Conservation (phyloP, 306 rosid species). For the Hippophae tibetana region DNA sequence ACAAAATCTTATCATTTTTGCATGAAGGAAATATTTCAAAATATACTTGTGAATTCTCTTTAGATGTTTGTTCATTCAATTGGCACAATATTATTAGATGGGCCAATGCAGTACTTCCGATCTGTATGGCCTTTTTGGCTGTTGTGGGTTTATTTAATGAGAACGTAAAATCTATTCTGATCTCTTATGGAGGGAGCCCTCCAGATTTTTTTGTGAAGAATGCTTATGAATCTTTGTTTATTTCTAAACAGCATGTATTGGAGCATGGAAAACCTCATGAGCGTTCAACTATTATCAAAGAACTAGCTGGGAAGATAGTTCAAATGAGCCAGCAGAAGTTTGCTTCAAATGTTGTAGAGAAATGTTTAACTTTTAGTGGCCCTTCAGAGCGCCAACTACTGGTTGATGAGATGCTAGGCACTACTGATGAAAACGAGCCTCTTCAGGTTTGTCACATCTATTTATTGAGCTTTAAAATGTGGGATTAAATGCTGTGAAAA, state of each 20-base stretch:
- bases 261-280: constrained; percentile 92
- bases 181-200: not conserved
- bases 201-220: not conserved
- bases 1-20: no score
- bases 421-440: constrained; percentile 94
- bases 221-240: not conserved
- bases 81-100: not conserved
- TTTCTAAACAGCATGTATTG: constrained; percentile 54
- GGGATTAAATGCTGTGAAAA: not conserved
- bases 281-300: constrained; percentile 78
- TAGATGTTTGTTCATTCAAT: constrained; percentile 6
- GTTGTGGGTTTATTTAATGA: not conserved
- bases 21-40: no score
- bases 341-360: constrained; percentile 92
- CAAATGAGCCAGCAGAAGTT: constrained; percentile 98
- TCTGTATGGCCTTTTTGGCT: not conserved
- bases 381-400: constrained; percentile 74
- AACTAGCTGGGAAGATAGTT: constrained; percentile 79
- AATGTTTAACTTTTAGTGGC: constrained; percentile 81
- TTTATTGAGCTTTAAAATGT: not conserved
- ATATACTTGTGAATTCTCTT: not conserved
- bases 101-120: not conserved
- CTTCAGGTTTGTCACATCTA: constrained; percentile 61
- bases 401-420: constrained; percentile 89
- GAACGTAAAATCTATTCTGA: not conserved